A percentile compares a stretch with the other conserved stretches of the same genome.
phyloP scores from a whole-genome alignment of 1,139 yeast genomes.

The Hyphopichia khmerensis region DNA sequence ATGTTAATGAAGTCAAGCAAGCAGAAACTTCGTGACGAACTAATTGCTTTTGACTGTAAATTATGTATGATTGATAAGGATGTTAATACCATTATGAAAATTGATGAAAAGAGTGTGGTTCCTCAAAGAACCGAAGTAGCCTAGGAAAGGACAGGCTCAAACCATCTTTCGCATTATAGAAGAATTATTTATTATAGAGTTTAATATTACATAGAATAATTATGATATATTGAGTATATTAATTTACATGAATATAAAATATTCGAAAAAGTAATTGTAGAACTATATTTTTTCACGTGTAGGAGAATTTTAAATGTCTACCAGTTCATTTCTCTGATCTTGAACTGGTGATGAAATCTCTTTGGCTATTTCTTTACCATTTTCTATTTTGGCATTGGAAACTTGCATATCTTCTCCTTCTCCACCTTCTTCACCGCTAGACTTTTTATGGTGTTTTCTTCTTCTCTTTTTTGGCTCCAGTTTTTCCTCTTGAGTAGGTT shows the following conservation, averaged over 20 bases:
- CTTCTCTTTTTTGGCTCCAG: slow-evolving; percentile 27
- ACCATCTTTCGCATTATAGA: no score
- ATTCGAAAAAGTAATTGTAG: neutral
- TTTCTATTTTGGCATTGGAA: no score
- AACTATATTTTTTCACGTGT: no score
- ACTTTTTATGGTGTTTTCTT: slow-evolving; percentile 34
- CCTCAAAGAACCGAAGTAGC: no score
- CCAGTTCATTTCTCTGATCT: no score
- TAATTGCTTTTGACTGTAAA: slow-evolving; percentile 50
- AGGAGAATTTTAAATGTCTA: no score
- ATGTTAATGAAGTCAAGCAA: slow-evolving; percentile 31
- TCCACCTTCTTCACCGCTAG: slow-evolving; percentile 1
- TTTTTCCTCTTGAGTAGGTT: slow-evolving; percentile 5
- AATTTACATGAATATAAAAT: neutral
- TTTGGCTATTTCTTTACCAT: no score
- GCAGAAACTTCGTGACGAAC: slow-evolving; percentile 30
- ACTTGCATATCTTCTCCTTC: no score
- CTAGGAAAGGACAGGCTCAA: no score
- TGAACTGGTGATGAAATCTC: no score
- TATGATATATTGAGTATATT: no score
- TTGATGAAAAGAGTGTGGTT: slow-evolving; percentile 17
- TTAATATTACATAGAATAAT: neutral
- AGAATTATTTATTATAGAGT: neutral
- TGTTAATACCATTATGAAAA: slow-evolving; percentile 32
- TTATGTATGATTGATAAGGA: slow-evolving; percentile 41